Evolutionary conservation across 768 basidiomycete species (phyloP), one percentile per base, ranked within the genome.

Genomic region (Cytidiella melzeri): DNA sequence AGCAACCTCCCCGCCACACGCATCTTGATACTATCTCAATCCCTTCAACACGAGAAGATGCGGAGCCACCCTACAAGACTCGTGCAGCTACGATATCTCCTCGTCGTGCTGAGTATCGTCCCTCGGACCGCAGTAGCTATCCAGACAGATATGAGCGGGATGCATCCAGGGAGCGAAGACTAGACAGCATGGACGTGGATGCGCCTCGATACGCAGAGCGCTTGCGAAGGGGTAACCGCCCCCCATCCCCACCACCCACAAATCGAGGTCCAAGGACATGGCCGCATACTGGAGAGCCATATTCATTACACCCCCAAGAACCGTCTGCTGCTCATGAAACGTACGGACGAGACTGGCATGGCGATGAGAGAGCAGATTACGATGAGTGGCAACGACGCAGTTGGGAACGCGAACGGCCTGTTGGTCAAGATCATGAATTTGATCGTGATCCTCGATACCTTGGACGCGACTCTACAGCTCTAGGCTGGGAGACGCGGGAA

Each of bases 401-500:
- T 5, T 57, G 57, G 7, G 47, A 55, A 1, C 59, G 62, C 51
- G 59, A 61, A 5, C 57, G 59, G 5, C 27, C 47, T 26, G 28
- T 34, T 10, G 45, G 47, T 36, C 20, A 58, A 52, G 53, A 58
- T 39, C 55, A 57, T 47, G 48, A 51, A 30, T 26, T 48, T 44
- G 45, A 60, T 10, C 37, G 52, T 5, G 59, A 57, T 6, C 47
- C 44, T 24, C 48, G 54, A 13, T 56, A 47, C 39, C 41, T 45
- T 19, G 62, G 60, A 18, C 58, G 61, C 28, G 59, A 61, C 15
- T 39, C 55, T 20, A 47, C 52, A 3, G 15, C 52, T 44, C 30
- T 41, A 27, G 53, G 43, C 6, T 63, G 64, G 64, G 61, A 65
- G 48, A 62, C 61, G 1, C 61, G 60, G n/a, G 58, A 64, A 34